These are phyloP conservation scores for Ceratobasidium sp. DNA, from an alignment of 1,284 basidiomycete genomes.

Conservation along the genomic window DNA sequence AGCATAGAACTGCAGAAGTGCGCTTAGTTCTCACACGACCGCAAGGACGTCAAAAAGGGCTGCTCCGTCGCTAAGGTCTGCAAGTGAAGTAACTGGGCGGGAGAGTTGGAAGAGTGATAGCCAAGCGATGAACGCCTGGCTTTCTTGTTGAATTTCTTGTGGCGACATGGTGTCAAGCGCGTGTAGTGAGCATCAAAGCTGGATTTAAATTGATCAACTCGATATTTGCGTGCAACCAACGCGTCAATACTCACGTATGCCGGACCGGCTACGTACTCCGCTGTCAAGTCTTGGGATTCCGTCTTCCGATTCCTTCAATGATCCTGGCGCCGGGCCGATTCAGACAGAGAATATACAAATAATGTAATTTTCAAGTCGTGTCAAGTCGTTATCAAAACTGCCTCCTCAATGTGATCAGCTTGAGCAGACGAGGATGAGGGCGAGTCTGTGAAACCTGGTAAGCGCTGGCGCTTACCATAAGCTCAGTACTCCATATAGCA, in stretches of 20 bases:
- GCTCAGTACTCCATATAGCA: neutral
- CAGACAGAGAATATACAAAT: neutral
- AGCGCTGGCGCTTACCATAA: neutral
- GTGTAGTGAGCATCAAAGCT: neutral
- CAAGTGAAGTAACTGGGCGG: slow-evolving; percentile 63
- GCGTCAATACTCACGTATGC: neutral
- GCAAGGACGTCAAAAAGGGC: slow-evolving; percentile 74
- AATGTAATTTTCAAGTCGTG: neutral
- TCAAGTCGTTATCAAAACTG: neutral
- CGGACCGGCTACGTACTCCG: neutral
- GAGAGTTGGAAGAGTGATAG: slow-evolving; percentile 74
- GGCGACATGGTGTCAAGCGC: neutral
- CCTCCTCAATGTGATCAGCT: neutral
- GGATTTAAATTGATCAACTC: neutral
- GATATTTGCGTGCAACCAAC: neutral
- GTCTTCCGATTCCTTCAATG: neutral
- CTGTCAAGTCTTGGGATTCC: neutral
- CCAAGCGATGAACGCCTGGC: slow-evolving; percentile 78
- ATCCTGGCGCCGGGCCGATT: neutral
- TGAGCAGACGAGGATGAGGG: neutral
- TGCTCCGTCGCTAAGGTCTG: slow-evolving; percentile 77
- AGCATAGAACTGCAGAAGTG: neutral
- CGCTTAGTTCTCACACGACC: slow-evolving; percentile 60
- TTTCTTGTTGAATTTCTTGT: slow-evolving; percentile 49
- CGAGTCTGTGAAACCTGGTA: neutral